Percentiles rank a stretch among this genome's conserved stretches.
phyloP scores from a whole-genome alignment of 768 basidiomycete genomes.

The Omphalotus guepiniiformis region DNA sequence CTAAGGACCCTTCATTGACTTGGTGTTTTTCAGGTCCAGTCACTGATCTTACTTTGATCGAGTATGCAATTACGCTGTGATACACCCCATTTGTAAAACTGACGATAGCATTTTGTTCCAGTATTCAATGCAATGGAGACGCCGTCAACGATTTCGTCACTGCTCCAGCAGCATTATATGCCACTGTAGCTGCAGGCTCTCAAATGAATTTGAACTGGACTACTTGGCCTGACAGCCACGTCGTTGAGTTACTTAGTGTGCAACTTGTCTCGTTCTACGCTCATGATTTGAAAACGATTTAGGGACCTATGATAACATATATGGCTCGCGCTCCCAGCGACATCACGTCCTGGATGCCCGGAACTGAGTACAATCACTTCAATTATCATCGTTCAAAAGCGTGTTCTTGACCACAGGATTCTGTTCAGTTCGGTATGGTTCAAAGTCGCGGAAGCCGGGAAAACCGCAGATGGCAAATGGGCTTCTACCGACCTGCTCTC shows the following conservation, averaged over 20 bases:
- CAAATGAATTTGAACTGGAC: constrained; percentile 39
- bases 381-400: too few species aligned
- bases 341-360: constrained; percentile 39
- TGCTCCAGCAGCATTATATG: constrained; percentile 35
- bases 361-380: constrained; percentile 27
- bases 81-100: not conserved
- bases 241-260: constrained; percentile 11
- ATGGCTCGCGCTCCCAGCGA: constrained; percentile 42
- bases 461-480: constrained; percentile 40
- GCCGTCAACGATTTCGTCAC: constrained; percentile 24
- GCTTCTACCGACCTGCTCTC: constrained; percentile 37
- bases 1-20: not conserved
- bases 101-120: not conserved
- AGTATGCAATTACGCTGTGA: constrained; percentile 20
- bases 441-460: constrained; percentile 46
- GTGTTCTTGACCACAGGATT: not conserved
- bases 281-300: not conserved
- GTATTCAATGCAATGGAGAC: constrained; percentile 32
- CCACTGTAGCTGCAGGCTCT: constrained; percentile 37
- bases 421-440: constrained; percentile 43
- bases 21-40: constrained; percentile 27
- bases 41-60: constrained; percentile 32
- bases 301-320: constrained; percentile 44
- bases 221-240: constrained; percentile 31
- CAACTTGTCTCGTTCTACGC: not conserved